phyloP scores from a whole-genome alignment of 306 rosid species.

The Quercus aquifolioides region DNA sequence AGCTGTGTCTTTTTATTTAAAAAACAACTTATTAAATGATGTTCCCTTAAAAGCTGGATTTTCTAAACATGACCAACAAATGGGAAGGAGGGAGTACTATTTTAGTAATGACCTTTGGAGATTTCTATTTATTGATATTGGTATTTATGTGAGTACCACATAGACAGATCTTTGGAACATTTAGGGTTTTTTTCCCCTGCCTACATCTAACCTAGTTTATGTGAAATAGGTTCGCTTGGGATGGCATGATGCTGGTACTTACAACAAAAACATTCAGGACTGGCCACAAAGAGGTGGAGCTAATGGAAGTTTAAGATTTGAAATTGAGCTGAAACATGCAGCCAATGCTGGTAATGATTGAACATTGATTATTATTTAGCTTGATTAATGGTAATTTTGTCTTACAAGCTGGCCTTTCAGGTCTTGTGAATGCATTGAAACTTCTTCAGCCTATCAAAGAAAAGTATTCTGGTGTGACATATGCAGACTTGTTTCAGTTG shows the following conservation, averaged over 20 bases:
- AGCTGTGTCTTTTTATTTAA: too few species aligned
- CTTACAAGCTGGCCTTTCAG: conserved; percentile 43
- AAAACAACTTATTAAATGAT: too few species aligned
- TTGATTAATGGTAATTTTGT: conserved; percentile 1
- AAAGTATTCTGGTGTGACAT: conserved; percentile 82
- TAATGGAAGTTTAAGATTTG: conserved; percentile 88
- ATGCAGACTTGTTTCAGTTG: conserved; percentile 96
- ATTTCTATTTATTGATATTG: not conserved
- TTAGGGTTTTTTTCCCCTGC: not conserved
- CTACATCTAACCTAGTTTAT: not conserved
- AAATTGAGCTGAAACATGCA: conserved; percentile 80
- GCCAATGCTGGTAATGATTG: conserved; percentile 86
- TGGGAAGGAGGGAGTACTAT: not conserved
- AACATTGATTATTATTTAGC: conserved; percentile 12
- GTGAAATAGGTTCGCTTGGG: conserved; percentile 78
- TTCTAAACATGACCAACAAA: too few species aligned
- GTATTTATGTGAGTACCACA: not conserved
- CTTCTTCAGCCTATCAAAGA: conserved; percentile 94
- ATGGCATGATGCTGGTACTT: conserved; percentile 99
- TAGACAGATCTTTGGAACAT: not conserved
- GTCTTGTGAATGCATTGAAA: conserved; percentile 91
- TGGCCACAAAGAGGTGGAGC: conserved; percentile 98
- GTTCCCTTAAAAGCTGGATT: too few species aligned
- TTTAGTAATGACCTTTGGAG: not conserved
- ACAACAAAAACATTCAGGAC: conserved; percentile 84